Conservation (phyloP, 192 early-diverging fungal species). For the Physocladia obscura region DNA sequence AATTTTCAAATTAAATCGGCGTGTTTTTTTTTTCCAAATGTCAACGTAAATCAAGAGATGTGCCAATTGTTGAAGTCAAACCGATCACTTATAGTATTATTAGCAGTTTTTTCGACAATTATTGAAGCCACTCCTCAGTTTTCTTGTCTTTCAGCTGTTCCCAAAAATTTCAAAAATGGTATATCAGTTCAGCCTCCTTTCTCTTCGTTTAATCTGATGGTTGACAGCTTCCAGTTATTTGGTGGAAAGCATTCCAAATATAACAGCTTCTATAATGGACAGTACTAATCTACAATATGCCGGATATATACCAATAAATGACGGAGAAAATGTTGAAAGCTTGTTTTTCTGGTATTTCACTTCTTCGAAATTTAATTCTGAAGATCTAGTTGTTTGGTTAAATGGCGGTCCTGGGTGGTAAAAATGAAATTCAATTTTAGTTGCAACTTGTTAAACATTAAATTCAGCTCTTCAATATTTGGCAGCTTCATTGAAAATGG, state of each 20-base stretch:
- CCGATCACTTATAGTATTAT: too few species aligned
- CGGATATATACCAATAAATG: slow-evolving; percentile 19
- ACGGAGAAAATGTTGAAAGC: too few species aligned
- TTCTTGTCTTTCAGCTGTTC: background rate
- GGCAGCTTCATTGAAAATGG: slow-evolving; percentile 41
- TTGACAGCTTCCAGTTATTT: background rate
- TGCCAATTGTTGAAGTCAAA: too few species aligned
- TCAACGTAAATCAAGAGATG: too few species aligned
- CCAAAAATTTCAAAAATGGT: background rate
- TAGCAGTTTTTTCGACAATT: too few species aligned
- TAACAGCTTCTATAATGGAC: background rate
- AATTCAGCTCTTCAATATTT: slow-evolving; percentile 21
- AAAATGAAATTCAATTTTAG: background rate
- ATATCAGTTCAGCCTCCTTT: background rate
- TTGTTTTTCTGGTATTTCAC: slow-evolving; percentile 21
- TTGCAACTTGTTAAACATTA: background rate
- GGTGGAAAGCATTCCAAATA: slow-evolving; percentile 7
- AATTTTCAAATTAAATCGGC: background rate
- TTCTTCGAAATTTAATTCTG: background rate
- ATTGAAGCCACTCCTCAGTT: background rate
- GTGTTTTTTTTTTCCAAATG: background rate
- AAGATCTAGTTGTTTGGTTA: slow-evolving; percentile 32
- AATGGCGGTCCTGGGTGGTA: slow-evolving; percentile 35
- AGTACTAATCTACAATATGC: slow-evolving; percentile 3
- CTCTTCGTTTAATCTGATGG: background rate